These are phyloP conservation scores for Penicillium olsonii DNA, from an alignment of 2,329 filamentous ascomycete genomes.

Conservation along the genomic window DNA sequence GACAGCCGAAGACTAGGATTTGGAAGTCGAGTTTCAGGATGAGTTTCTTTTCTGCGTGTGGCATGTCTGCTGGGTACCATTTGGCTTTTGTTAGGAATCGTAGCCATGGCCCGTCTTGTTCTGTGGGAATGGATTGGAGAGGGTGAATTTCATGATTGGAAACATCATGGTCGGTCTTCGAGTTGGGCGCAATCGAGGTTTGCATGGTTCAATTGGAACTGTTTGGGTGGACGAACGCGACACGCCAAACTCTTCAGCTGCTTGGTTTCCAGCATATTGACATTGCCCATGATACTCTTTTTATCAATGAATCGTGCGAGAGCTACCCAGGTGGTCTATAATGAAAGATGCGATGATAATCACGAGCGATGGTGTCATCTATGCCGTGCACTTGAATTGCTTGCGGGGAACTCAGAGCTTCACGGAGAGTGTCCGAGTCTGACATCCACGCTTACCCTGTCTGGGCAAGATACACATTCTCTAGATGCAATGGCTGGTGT, in stretches of 20 bases:
- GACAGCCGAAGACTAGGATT: conserved; percentile 44
- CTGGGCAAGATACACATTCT: not conserved
- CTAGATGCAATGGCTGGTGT: not conserved
- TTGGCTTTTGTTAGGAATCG: conserved; percentile 9
- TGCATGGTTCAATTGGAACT: not conserved
- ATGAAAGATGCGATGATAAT: conserved; percentile 9
- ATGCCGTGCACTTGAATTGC: not conserved
- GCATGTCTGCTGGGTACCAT: conserved; percentile 20
- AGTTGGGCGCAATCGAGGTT: not conserved
- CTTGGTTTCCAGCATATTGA: not conserved
- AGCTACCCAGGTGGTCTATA: no score
- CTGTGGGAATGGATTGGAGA: not conserved
- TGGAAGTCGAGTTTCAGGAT: conserved; percentile 53
- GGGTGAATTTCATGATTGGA: not conserved
- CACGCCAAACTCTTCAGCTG: not conserved
- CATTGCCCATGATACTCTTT: not conserved
- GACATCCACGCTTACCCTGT: not conserved
- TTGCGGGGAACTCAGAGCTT: not conserved
- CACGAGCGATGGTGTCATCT: conserved; percentile 8
- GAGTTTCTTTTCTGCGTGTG: conserved; percentile 42
- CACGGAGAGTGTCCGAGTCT: not conserved
- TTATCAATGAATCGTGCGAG: no score
- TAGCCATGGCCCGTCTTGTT: conserved; percentile 13
- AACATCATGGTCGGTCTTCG: not conserved
- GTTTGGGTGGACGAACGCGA: not conserved